Percentiles rank a stretch among this genome's conserved stretches.
phyloP scores from a whole-genome alignment of 2,329 filamentous ascomycete genomes.

The Sporothrix protearum region DNA sequence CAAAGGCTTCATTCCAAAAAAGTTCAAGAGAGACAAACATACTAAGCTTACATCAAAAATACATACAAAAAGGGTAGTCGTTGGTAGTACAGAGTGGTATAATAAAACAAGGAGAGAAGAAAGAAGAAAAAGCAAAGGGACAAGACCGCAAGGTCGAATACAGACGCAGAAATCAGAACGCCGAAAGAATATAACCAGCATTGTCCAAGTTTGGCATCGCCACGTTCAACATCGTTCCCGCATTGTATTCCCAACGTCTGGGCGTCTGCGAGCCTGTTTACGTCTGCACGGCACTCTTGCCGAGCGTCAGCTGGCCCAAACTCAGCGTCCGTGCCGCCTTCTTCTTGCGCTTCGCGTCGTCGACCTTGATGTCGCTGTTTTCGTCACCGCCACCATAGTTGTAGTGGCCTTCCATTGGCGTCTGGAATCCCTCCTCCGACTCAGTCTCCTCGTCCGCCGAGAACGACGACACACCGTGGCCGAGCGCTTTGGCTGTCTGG shows the following conservation, averaged over 20 bases:
- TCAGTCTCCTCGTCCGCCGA: conserved; percentile 34
- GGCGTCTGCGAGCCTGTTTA: not conserved
- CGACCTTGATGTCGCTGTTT: conserved; percentile 24
- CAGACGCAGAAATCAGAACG: not conserved
- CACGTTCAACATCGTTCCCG: not conserved
- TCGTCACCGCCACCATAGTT: conserved; percentile 30
- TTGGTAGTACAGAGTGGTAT: conserved; percentile 14
- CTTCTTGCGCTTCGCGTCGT: conserved; percentile 38
- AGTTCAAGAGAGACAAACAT: too few relatives aligned
- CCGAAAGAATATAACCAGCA: not conserved
- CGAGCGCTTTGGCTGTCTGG: conserved; percentile 23
- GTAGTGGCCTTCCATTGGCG: conserved; percentile 33
- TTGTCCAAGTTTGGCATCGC: not conserved
- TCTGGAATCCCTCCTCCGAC: conserved; percentile 44
- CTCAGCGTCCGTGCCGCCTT: conserved; percentile 63
- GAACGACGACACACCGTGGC: conserved; percentile 11
- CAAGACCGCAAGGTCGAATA: not conserved
- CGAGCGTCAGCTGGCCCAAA: conserved; percentile 54
- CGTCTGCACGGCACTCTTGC: conserved; percentile 25
- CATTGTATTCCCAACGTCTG: too few relatives aligned
- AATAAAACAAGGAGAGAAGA: conserved; percentile 1
- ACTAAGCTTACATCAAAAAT: too few relatives aligned
- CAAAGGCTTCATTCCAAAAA: not conserved
- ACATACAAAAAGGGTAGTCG: not conserved
- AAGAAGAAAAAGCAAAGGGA: not conserved